Conservation (phyloP, 1,139 yeast species). For the Tardiomyces depauwii region DNA sequence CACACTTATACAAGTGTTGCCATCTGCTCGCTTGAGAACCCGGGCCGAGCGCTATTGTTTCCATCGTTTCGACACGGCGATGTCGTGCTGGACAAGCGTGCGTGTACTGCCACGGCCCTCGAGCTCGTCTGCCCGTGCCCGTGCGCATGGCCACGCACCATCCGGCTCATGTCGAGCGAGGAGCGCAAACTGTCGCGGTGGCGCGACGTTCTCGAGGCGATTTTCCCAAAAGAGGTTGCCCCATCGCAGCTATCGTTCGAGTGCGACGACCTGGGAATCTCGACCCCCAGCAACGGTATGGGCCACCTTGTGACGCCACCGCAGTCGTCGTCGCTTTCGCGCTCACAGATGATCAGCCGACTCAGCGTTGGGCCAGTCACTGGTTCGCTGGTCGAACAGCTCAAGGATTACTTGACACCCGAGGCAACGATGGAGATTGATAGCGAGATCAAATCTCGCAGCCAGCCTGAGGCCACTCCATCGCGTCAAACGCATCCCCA, state of each 20-base stretch:
- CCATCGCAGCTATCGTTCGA: background rate
- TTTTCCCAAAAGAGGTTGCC: background rate
- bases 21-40: constrained; percentile 24
- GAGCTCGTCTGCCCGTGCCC: constrained; percentile 12
- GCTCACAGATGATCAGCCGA: constrained; percentile 1
- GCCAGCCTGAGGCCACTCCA: background rate
- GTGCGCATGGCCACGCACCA: constrained; percentile 14
- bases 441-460: background rate
- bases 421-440: background rate
- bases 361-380: constrained; percentile 8
- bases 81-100: constrained; percentile 11
- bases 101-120: constrained; percentile 7
- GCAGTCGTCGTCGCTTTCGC: background rate
- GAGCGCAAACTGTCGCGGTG: constrained; percentile 21
- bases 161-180: constrained; percentile 16
- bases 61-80: constrained; percentile 25
- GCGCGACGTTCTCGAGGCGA: constrained; percentile 6
- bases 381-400: constrained; percentile 11
- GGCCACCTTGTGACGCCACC: background rate
- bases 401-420: constrained; percentile 7
- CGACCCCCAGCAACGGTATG: constrained; percentile 1
- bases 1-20: constrained; percentile 21
- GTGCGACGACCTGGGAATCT: constrained; percentile 7
- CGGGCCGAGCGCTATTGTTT: constrained; percentile 27
- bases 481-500: too few relatives aligned